Conservation (phyloP, 768 basidiomycete species). For the Suillus occidentalis region DNA sequence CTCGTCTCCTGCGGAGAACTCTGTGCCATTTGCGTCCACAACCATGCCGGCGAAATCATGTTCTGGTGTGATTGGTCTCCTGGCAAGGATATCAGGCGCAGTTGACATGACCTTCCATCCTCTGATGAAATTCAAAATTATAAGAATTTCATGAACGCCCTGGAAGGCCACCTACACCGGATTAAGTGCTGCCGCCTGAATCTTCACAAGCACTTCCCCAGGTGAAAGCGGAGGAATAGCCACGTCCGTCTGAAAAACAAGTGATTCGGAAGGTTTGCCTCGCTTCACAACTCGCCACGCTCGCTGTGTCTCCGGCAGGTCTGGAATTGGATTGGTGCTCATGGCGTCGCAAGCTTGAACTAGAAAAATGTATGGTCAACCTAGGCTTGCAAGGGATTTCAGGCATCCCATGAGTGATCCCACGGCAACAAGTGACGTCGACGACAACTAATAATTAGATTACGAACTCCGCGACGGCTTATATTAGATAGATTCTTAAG, state of each 20-base stretch:
- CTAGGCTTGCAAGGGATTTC: neutral
- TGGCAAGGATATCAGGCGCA: conserved; percentile 46
- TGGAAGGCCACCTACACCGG: conserved; percentile 48
- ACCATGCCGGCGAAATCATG: conserved; percentile 65
- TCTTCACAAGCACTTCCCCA: conserved; percentile 51
- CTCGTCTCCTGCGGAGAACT: conserved; percentile 57
- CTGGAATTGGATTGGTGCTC: neutral
- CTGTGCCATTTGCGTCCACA: conserved; percentile 51
- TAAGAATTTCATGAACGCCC: neutral
- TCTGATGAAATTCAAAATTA: conserved; percentile 31
- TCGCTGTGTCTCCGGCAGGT: conserved; percentile 22
- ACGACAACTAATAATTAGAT: neutral
- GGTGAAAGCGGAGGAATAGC: conserved; percentile 34
- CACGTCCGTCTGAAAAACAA: conserved; percentile 28
- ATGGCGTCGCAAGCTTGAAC: neutral
- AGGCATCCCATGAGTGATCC: too few species aligned
- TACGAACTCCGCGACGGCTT: neutral
- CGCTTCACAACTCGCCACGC: conserved; percentile 32
- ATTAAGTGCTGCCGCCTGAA: conserved; percentile 62
- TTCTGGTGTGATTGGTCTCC: conserved; percentile 55
- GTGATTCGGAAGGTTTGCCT: conserved; percentile 31
- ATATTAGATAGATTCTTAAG: neutral
- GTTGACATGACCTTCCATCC: conserved; percentile 58
- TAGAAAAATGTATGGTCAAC: neutral
- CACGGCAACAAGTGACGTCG: neutral